Percentiles rank a stretch among this genome's conserved stretches.
Evolutionary conservation across 2,329 filamentous ascomycete genomes (phyloP).

Genomic region (Xylariales sp.): DNA sequence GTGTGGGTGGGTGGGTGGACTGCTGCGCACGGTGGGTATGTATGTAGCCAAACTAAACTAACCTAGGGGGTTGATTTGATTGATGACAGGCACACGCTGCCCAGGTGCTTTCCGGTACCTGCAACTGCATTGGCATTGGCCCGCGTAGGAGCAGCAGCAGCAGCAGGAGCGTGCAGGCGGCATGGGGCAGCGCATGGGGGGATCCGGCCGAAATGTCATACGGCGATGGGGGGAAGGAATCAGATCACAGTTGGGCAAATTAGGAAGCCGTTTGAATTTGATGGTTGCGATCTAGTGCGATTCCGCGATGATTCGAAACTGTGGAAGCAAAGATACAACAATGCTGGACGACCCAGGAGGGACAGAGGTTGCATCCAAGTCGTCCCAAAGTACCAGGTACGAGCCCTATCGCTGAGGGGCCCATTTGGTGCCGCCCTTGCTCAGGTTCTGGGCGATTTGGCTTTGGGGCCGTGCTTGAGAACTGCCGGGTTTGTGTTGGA

Average conservation of each 20-base stretch:
- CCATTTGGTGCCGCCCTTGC: too few relatives aligned
- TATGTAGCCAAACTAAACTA: too few relatives aligned
- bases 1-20: conserved; percentile 1
- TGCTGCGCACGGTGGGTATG: not conserved
- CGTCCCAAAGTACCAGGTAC: too few relatives aligned
- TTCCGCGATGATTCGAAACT: too few relatives aligned
- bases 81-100: conserved; percentile 9
- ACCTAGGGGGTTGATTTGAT: conserved; percentile 4
- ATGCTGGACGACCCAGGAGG: too few relatives aligned
- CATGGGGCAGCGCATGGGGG: too few relatives aligned
- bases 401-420: too few relatives aligned
- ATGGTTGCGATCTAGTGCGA: too few relatives aligned
- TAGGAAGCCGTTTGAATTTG: not conserved
- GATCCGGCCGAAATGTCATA: not conserved
- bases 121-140: not conserved
- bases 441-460: not conserved
- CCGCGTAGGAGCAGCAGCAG: not conserved
- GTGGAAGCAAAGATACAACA: too few relatives aligned
- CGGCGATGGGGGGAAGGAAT: not conserved
- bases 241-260: not conserved
- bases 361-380: too few relatives aligned
- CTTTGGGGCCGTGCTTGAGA: not conserved
- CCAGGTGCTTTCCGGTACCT: conserved; percentile 2
- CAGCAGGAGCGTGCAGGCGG: too few relatives aligned
- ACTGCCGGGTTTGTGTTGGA: conserved; percentile 1